Percentiles rank a stretch among this genome's conserved stretches.
These are phyloP conservation scores for Penicillium sp. DNA, from an alignment of 2,329 filamentous ascomycete species.

Conservation along the genomic window DNA sequence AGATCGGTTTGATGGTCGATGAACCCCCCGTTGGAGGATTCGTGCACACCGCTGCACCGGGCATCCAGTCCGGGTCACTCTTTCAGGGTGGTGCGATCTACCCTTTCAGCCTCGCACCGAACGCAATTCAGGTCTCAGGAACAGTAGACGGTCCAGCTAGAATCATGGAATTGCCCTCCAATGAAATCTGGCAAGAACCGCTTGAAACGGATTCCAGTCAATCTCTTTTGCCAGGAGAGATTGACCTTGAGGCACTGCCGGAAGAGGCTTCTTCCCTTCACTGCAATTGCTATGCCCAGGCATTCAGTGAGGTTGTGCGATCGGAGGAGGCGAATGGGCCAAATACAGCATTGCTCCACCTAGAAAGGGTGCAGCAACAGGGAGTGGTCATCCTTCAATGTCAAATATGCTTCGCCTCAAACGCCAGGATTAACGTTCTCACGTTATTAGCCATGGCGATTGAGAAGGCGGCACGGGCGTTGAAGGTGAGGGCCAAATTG, in stretches of 20 bases:
- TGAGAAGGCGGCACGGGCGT: conserved; percentile 25
- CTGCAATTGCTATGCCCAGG: conserved; percentile 1
- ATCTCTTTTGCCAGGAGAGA: not conserved
- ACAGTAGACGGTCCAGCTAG: conserved; percentile 2
- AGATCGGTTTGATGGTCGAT: conserved; percentile 1
- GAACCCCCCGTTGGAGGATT: not conserved
- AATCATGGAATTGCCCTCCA: conserved; percentile 8
- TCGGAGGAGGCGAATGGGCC: not conserved
- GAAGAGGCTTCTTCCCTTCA: not conserved
- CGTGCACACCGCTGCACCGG: not conserved
- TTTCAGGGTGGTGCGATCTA: not conserved
- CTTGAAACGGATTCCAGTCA: not conserved
- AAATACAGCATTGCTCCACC: conserved; percentile 18
- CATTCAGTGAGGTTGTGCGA: not conserved
- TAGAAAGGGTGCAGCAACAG: conserved; percentile 26
- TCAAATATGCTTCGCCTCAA: conserved; percentile 21
- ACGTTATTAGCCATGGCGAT: conserved; percentile 31
- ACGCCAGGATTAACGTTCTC: conserved; percentile 24
- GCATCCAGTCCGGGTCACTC: not conserved
- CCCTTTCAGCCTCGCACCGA: not conserved
- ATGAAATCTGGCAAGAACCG: not conserved
- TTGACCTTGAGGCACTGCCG: not conserved
- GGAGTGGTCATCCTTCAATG: conserved; percentile 31
- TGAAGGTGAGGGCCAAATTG: conserved; percentile 21
- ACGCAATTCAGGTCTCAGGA: conserved; percentile 1